Conservation (phyloP, 352 stramenopile genomes). For the Saprolegnia diclina region DNA sequence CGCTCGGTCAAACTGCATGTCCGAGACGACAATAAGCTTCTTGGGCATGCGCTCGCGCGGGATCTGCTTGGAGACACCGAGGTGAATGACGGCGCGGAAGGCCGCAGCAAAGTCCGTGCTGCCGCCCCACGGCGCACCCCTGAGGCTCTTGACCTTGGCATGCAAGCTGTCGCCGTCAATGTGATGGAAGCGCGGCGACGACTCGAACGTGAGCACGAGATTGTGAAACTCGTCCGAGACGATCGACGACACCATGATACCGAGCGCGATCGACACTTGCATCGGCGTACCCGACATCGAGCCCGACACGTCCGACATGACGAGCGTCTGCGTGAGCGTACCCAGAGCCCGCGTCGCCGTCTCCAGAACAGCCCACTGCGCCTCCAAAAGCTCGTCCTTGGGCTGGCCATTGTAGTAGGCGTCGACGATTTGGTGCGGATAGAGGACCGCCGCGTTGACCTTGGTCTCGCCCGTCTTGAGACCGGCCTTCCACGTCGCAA, state of each 20-base stretch:
- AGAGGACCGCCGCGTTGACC: slow-evolving; percentile 41
- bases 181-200: slow-evolving; percentile 36
- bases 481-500: slow-evolving; percentile 34
- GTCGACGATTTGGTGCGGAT: slow-evolving; percentile 42
- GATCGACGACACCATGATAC: slow-evolving; percentile 39
- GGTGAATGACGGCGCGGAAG: slow-evolving; percentile 47
- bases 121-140: slow-evolving; percentile 36
- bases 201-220: slow-evolving; percentile 52
- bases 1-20: slow-evolving; percentile 77
- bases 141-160: slow-evolving; percentile 32
- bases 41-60: slow-evolving; percentile 43
- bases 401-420: slow-evolving; percentile 32
- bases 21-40: slow-evolving; percentile 68
- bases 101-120: slow-evolving; percentile 63
- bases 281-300: slow-evolving; percentile 39
- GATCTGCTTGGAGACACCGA: slow-evolving; percentile 37
- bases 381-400: slow-evolving; percentile 32
- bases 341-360: slow-evolving; percentile 31
- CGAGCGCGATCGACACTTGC: slow-evolving; percentile 44
- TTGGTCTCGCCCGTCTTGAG: slow-evolving; percentile 37
- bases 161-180: slow-evolving; percentile 34
- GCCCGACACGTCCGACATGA: slow-evolving; percentile 45
- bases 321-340: slow-evolving; percentile 37
- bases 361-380: slow-evolving; percentile 43
- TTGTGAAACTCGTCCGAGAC: slow-evolving; percentile 44